These are phyloP conservation scores for Kingdonia uniflora DNA, from an alignment of 164 flowering plant genomes.

Conservation along the genomic window DNA sequence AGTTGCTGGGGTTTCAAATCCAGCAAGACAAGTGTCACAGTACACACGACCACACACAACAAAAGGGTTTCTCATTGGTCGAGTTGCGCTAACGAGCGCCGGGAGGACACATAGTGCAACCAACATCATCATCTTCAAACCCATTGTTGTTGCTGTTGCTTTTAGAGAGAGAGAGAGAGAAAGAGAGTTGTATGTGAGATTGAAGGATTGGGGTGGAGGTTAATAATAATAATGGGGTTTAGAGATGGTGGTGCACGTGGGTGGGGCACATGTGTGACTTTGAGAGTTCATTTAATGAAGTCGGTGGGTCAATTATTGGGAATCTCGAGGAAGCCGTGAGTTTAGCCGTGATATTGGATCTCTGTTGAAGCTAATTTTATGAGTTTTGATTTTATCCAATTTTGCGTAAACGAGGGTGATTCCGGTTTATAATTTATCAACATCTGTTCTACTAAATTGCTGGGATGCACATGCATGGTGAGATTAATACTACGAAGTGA, in stretches of 20 bases:
- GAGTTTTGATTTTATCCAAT: too few relatives aligned
- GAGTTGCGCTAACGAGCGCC: slow-evolving; percentile 30
- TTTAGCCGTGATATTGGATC: not conserved
- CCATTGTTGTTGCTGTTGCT: slow-evolving; percentile 19
- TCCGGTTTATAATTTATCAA: too few relatives aligned
- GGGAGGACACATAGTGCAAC: slow-evolving; percentile 39
- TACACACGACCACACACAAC: slow-evolving; percentile 37
- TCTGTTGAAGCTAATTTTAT: too few relatives aligned
- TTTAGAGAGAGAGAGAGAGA: not conserved
- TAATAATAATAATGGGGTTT: not conserved
- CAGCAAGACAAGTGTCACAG: slow-evolving; percentile 67
- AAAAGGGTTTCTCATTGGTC: slow-evolving; percentile 20
- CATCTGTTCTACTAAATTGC: too few relatives aligned
- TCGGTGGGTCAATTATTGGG: not conserved
- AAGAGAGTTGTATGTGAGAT: not conserved
- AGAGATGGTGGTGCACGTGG: not conserved
- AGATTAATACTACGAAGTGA: too few relatives aligned
- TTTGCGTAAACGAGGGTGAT: too few relatives aligned
- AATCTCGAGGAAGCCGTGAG: not conserved
- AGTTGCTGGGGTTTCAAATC: slow-evolving; percentile 60
- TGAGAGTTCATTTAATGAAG: not conserved
- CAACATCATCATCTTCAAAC: slow-evolving; percentile 16
- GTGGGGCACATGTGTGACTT: slow-evolving; percentile 1
- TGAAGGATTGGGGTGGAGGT: not conserved
- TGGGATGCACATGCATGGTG: too few relatives aligned